Base-by-base conservation (phyloP, 805 yeast genomes). In the Barnettozyma siamensis region DNA sequence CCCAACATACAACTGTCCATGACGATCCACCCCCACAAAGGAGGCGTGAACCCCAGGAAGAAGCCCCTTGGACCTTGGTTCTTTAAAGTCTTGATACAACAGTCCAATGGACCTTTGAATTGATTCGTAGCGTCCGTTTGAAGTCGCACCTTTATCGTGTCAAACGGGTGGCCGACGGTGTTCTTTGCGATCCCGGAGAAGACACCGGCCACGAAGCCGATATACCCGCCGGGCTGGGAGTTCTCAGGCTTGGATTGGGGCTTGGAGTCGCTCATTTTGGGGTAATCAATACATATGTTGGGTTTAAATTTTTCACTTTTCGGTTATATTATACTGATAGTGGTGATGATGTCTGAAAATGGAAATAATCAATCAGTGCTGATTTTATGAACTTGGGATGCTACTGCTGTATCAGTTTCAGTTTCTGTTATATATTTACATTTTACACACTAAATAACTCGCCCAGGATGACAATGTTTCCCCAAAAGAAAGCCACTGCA, bases 1-100 rank as follows among this genome's bases (percentile, higher is more conserved):
- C 96, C 96, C 47, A 88, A 68, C 87, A 88, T 84, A 37, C 87
- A 87, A 4, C 89, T 79, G 58, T 88, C 97, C 96, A 88, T 88
- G 47, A 84, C 62, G 51, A 88, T 87, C 96, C 96, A 88, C 1
- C 96, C 97, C 17, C 86, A 77, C 49, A 88, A 69, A 1, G 96
- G 96, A 5, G 97, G 96, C 0, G 95, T 86, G 49, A 88, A 87
- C 0, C 97, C 97, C 51, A 88, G 78, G 58, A 87, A 88, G 41
- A 88, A 75, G 1, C 95, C 97, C 28, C 71, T 63, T 5, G 81
- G 47, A 4, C 96, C 96, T 58, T 88, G 96, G 21, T 79, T 75
- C 46, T 66, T 67, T 20, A 83, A 56, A 0, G 96, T 88, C 56
- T 83, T 78, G 53, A 69, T 51, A 4, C 85, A 79, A 60, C 95